These are phyloP conservation scores for Cutaneotrichosporon curvatum DNA, from an alignment of 1,284 basidiomycete genomes.

Conservation along the genomic window DNA sequence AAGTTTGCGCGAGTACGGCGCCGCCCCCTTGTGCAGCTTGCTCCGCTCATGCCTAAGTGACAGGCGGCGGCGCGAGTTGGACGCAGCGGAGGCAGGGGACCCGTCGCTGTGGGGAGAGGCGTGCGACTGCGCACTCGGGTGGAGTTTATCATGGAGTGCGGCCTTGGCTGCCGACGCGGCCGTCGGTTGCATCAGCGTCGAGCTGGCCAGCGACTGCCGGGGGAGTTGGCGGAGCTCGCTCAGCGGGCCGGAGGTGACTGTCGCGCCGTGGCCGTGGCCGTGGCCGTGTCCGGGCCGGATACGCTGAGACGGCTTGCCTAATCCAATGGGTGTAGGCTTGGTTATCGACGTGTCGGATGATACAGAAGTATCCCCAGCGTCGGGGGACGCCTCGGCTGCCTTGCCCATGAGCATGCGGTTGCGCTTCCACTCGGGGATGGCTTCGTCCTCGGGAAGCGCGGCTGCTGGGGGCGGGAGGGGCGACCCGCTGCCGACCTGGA, in stretches of 20 bases:
- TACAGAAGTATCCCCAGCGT: background rate
- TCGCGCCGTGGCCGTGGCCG: no score
- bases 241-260: no score
- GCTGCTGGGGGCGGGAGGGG: no score
- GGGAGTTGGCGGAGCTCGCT: conserved; percentile 15
- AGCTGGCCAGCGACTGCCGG: conserved; percentile 1
- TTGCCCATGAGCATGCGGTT: conserved; percentile 22
- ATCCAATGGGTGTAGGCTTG: conserved; percentile 6
- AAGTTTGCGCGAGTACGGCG: conserved; percentile 9
- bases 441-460: no score
- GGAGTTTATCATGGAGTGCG: conserved; percentile 1
- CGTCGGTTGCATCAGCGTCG: conserved; percentile 14
- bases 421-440: conserved; percentile 22
- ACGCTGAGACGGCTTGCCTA: conserved; percentile 7
- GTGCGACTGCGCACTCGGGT: background rate
- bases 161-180: conserved; percentile 13
- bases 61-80: conserved; percentile 1
- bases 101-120: conserved; percentile 7
- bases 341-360: background rate
- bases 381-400: background rate
- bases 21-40: conserved; percentile 11
- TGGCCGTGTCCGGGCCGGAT: background rate
- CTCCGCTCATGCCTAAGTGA: conserved; percentile 9
- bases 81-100: no score
- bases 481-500: no score